phyloP scores from a whole-genome alignment of 2,329 filamentous ascomycete species.

The Neofusicoccum parvum region DNA sequence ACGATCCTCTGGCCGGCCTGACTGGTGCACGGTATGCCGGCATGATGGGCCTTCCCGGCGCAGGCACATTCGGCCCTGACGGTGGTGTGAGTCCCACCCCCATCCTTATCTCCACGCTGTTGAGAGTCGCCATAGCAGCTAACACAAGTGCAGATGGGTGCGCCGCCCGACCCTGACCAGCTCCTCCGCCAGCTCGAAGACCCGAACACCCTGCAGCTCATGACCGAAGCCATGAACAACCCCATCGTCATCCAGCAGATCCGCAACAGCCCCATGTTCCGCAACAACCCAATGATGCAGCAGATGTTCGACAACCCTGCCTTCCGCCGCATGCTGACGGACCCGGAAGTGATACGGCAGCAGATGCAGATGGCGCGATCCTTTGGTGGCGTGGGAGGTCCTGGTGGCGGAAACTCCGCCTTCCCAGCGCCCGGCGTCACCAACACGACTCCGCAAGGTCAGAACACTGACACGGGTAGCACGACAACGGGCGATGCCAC shows the following conservation, averaged over 20 bases:
- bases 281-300: conserved; percentile 84
- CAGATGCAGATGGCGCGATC: conserved; percentile 78
- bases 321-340: conserved; percentile 90
- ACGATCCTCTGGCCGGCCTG: conserved; percentile 85
- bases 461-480: conserved; percentile 21
- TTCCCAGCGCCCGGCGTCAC: conserved; percentile 93
- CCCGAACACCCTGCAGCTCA: conserved; percentile 79
- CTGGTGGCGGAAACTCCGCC: conserved; percentile 46
- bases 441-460: conserved; percentile 69
- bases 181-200: conserved; percentile 85
- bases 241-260: conserved; percentile 90
- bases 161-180: conserved; percentile 77
- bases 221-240: conserved; percentile 95
- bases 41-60: conserved; percentile 82
- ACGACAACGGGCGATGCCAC: conserved; percentile 35
- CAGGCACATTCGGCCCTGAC: conserved; percentile 89
- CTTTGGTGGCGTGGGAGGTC: conserved; percentile 51
- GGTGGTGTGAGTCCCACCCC: conserved; percentile 73
- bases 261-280: conserved; percentile 66
- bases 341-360: conserved; percentile 80
- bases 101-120: background rate
- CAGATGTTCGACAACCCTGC: conserved; percentile 86
- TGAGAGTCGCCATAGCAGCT: background rate
- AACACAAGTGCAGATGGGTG: conserved; percentile 76
- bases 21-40: conserved; percentile 94